Evolutionary conservation across 805 yeast species (phyloP).

Genomic region (Brettanomyces sp.): DNA sequence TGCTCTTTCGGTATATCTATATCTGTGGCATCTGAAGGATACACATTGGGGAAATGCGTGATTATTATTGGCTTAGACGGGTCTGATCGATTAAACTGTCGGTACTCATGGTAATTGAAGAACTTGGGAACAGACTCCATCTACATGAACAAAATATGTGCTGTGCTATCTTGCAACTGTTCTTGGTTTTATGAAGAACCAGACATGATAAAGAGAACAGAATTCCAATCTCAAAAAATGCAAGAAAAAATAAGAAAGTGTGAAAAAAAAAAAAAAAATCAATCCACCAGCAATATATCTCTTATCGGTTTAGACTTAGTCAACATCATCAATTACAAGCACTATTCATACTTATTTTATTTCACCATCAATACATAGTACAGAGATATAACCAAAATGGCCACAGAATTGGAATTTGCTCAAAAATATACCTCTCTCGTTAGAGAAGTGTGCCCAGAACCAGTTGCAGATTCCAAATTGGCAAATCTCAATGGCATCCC

Average conservation of each 20-base stretch:
- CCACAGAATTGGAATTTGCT: conserved; percentile 35
- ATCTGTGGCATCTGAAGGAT: conserved; percentile 3
- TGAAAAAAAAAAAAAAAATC: too few species aligned
- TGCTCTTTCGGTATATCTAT: conserved; percentile 21
- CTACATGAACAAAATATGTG: background rate
- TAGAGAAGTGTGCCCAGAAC: conserved; percentile 29
- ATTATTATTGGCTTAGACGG: conserved; percentile 33
- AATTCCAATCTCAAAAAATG: too few species aligned
- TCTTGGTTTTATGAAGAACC: background rate
- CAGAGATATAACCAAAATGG: too few species aligned
- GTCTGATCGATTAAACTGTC: conserved; percentile 19
- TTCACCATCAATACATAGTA: too few species aligned
- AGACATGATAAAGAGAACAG: background rate
- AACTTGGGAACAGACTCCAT: conserved; percentile 20
- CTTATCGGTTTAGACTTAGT: too few species aligned
- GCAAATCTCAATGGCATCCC: conserved; percentile 3
- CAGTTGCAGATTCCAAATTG: conserved; percentile 10
- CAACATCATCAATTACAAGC: too few species aligned
- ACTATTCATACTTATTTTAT: too few species aligned
- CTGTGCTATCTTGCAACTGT: background rate
- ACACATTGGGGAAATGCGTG: conserved; percentile 57
- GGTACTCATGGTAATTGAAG: conserved; percentile 63
- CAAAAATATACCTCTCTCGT: conserved; percentile 38
- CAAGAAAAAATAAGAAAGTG: too few species aligned
- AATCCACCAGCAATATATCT: too few species aligned